Evolutionary conservation across 495 filamentous ascomycete species (phyloP), one percentile per base, ranked within the genome.

Genomic region (Cetradonia linearis): DNA sequence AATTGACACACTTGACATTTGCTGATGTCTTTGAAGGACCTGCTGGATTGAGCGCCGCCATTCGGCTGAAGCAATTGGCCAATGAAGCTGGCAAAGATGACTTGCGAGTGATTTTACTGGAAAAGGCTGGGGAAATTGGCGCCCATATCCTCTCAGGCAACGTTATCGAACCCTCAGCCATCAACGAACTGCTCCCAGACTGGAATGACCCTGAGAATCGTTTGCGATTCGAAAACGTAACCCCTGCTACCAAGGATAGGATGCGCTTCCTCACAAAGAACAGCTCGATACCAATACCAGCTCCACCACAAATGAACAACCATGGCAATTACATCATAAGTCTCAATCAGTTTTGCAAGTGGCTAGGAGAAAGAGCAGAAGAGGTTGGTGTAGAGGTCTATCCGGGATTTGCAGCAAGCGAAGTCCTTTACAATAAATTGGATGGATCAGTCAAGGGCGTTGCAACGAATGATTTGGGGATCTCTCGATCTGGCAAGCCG

Each of bases 371-470:
- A 70, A 81, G 93, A 25, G 93, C 93, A 5, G 94, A 97, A 74
- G 93, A 97, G 71, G 63, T 96, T 30, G 93, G 92, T n/a, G 94
- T 97, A n/a, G 93, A 99, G 71, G 81, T 99, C 13, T 99, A 96
- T 65, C 87, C 93, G 13, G 93, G 93, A 18, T 97, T 99, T 63
- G 92, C 93, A 14, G 93, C 93, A 10, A 87, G 87, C 37, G 93
- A 99, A 73, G 78, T 99, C 20, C 78, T 99, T 49, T 99, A 96
- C 71, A 81, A 82, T 37, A 63, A 80, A 10, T 46, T 44, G 27
- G 91, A 96, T 68, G 92, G 93, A 3, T 87, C 86, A 2, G 93
- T 99, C 37, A 86, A 84, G 72, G 93, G 93, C 65, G 93, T 99
- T 37, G 93, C 93, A 23, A 99, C 93, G 53, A 97, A 97, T 66